Evolutionary conservation across 2,329 filamentous ascomycete genomes (phyloP).

Genomic region (Tolypocladium tundrense): DNA sequence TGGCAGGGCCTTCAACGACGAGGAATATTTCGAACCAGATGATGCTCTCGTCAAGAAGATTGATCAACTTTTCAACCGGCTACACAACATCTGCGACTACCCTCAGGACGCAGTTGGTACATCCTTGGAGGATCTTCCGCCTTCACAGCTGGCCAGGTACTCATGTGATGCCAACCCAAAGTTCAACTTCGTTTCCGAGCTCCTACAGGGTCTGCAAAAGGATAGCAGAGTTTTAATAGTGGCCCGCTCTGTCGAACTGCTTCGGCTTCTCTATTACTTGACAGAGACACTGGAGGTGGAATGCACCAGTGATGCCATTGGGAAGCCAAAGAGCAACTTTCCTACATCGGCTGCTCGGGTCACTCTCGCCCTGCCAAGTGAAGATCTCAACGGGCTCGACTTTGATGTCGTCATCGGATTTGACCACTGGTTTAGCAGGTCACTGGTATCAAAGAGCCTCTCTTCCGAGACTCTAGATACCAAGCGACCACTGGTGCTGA

Average conservation of each 20-base stretch:
- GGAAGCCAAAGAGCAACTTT: constrained; percentile 15
- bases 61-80: constrained; percentile 37
- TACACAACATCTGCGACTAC: constrained; percentile 47
- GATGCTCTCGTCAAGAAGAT: constrained; percentile 31
- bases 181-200: constrained; percentile 47
- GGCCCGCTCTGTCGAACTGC: constrained; percentile 35
- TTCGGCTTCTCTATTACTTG: constrained; percentile 42
- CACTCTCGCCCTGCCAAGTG: constrained; percentile 30
- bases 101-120: constrained; percentile 41
- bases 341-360: constrained; percentile 25
- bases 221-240: constrained; percentile 43
- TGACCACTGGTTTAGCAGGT: constrained; percentile 37
- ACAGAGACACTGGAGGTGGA: constrained; percentile 28
- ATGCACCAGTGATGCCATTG: constrained; percentile 21
- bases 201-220: constrained; percentile 34
- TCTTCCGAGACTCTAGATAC: neutral
- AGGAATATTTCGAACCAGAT: constrained; percentile 28
- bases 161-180: constrained; percentile 48
- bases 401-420: constrained; percentile 44
- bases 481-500: constrained; percentile 33
- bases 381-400: constrained; percentile 25
- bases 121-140: constrained; percentile 23
- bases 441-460: constrained; percentile 12
- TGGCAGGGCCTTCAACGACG: constrained; percentile 28
- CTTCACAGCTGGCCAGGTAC: constrained; percentile 38